A percentile compares a stretch with the other conserved stretches of the same genome.
phyloP scores from a whole-genome alignment of 73 alveolate species.

The Paraurostyla sp. region DNA sequence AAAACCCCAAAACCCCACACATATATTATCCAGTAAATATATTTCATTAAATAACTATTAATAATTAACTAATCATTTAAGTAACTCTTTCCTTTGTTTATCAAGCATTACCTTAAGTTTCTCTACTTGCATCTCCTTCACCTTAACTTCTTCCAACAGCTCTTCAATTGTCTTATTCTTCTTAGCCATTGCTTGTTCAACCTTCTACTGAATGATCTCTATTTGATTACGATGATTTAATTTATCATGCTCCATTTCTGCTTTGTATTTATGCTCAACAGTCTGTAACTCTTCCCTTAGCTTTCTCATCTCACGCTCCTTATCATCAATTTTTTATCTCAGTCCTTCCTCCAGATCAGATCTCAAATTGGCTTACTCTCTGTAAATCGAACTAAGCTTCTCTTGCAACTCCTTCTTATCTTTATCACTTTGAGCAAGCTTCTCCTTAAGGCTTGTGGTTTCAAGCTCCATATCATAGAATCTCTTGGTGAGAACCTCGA shows the following conservation, averaged over 20 bases:
- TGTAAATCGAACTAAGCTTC: not conserved
- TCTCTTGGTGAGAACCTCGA: conserved; percentile 34
- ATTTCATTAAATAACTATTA: too few relatives aligned
- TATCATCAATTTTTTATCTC: conserved; percentile 18
- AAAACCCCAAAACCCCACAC: too few relatives aligned
- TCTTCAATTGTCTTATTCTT: conserved; percentile 90
- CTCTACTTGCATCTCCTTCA: conserved; percentile 83
- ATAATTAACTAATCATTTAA: not conserved
- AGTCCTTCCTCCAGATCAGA: not conserved
- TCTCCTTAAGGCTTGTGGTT: not conserved
- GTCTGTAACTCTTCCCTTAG: conserved; percentile 65
- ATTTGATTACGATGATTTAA: conserved; percentile 86
- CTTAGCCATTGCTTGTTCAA: conserved; percentile 86
- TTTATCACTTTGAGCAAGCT: not conserved
- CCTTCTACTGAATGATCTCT: conserved; percentile 92
- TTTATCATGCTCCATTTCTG: conserved; percentile 73
- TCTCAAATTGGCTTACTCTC: conserved; percentile 14
- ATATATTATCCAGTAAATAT: too few relatives aligned
- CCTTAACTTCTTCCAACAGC: conserved; percentile 87
- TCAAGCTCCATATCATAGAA: conserved; percentile 54
- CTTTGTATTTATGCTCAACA: conserved; percentile 68
- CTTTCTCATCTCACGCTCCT: conserved; percentile 39
- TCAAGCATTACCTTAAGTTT: conserved; percentile 94
- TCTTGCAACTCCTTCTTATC: conserved; percentile 2
- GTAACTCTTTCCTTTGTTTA: conserved; percentile 90